Base-by-base conservation (phyloP, 441 rosid genomes). In the Syzygium syzygioides region DNA sequence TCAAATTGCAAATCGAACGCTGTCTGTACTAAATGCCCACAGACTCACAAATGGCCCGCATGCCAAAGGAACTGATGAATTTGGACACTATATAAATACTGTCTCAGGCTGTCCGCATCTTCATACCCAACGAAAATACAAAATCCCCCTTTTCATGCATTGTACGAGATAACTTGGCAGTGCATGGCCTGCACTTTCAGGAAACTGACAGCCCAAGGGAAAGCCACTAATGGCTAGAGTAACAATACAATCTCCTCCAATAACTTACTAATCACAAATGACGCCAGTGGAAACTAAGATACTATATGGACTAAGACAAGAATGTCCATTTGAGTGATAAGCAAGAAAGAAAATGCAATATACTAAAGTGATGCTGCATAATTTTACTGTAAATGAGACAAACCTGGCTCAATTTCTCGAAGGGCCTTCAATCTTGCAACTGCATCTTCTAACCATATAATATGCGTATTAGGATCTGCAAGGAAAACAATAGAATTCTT, bases 381-480 rank as follows among this genome's bases (percentile, higher is more conserved):
- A 68, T 59, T n/a, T 28, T 30, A 37, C 30, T 71, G 37, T 12
- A n/a, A 7, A 85, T 57, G n/a, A 55, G 83, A 90, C 89, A 52
- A 89, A 97, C 98, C 98, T 94, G 93, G 91, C 88, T 97, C 98
- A 14, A 97, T 93, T 76, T 95, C 96, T n/a, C 96, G 92, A 88
- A 97, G 98, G 15, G 97, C 94, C 92, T 89, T 94, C 92, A 96
- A 87, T 91, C 91, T 94, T 89, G 98, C 97, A 92, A 93, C 92
- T 62, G 95, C 94, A 89, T 92, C 94, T 88, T 95, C 93, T 88
- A 95, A 88, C 98, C 98, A 96, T 79, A 95, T 62, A 71, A 97
- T 94, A 90, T 97, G 98, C 53, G 95, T 87, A 89, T 97, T 96
- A 26, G 99, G 97, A 92, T 97, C 98, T 96, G 96, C 79, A 86